Conservation (phyloP, 768 basidiomycete species). For the Candolleomyces eurysporus region DNA sequence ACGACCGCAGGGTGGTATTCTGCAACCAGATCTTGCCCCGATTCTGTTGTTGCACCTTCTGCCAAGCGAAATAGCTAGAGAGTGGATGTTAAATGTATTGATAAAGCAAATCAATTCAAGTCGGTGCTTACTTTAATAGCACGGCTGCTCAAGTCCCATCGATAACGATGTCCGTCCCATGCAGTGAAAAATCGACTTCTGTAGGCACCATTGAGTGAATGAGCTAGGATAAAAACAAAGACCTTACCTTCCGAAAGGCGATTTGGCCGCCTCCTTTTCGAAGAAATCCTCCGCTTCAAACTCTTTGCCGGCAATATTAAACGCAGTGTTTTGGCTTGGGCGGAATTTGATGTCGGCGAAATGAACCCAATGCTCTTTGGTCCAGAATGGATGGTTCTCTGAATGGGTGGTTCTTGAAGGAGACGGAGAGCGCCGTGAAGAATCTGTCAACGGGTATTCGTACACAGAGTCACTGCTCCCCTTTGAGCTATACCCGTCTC, state of each 20-base stretch:
- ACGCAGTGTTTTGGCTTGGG: neutral
- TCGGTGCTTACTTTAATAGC: neutral
- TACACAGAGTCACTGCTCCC: neutral
- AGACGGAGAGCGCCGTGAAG: neutral
- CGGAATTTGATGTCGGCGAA: conserved; percentile 4
- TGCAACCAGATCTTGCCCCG: neutral
- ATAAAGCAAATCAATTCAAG: neutral
- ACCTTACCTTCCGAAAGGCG: neutral
- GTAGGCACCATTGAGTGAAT: neutral
- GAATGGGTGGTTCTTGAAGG: neutral
- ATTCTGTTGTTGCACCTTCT: neutral
- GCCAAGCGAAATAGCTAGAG: neutral
- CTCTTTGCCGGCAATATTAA: conserved; percentile 4
- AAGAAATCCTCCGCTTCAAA: conserved; percentile 3
- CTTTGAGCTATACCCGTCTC: neutral
- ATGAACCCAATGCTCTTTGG: conserved; percentile 7
- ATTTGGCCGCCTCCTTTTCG: neutral
- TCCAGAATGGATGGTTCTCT: conserved; percentile 5
- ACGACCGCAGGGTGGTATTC: neutral
- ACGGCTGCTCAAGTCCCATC: conserved; percentile 1
- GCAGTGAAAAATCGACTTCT: conserved; percentile 4
- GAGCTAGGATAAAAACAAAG: neutral
- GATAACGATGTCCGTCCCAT: conserved; percentile 4
- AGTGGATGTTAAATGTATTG: neutral
- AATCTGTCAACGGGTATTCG: neutral